Evolutionary conservation across 2,329 filamentous ascomycete species (phyloP), one percentile per base, ranked within the genome.

Genomic region (Neurospora sp.): DNA sequence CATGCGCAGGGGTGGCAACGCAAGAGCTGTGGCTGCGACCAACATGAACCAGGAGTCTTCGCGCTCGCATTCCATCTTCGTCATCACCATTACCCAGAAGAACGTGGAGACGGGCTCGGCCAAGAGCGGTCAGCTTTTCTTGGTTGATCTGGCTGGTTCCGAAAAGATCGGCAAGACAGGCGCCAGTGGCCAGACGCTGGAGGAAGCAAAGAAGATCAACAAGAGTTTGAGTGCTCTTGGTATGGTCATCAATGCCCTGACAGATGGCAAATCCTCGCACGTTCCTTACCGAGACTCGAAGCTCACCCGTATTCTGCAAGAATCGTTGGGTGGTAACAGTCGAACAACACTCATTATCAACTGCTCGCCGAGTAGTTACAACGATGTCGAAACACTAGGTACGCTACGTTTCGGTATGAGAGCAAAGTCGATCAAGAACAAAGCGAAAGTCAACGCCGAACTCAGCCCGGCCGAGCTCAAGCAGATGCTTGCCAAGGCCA

Each of bases 41-140:
- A 98, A 98, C 84, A 98, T 98, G 96, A 99, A 99, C 82, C 91
- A 96, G 80, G 96, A 98, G 79, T 98, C 96, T 0, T 98, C 96
- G 67, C 92, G 96, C 76, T 98, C 96, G 71, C 96, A 99, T 82
- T 98, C 96, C 58, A 98, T 99, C 75, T 97, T 98, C 80, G 93
- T 97, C 78, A 91, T 98, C 78, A 97, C 95, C 62, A 91, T 99
- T 76, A 96, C 93, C 15, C 96, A 98, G 83, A 98, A 98, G 86
- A 97, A 98, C 76, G 90, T 97, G 70, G 95, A 97, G 82, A 97
- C 94, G 0, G 95, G 95, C 6, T 97, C 94, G 71, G 92, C 93
- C 76, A 97, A 97, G 84, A 97, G 93, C 78, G 96, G 96, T 70
- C 93, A 97, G 81, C 89, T 99, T 28, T 98, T 97, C 86, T 84